These are phyloP conservation scores for Euryodendron excelsum DNA, from an alignment of 148 eudicot genomes.

Conservation along the genomic window DNA sequence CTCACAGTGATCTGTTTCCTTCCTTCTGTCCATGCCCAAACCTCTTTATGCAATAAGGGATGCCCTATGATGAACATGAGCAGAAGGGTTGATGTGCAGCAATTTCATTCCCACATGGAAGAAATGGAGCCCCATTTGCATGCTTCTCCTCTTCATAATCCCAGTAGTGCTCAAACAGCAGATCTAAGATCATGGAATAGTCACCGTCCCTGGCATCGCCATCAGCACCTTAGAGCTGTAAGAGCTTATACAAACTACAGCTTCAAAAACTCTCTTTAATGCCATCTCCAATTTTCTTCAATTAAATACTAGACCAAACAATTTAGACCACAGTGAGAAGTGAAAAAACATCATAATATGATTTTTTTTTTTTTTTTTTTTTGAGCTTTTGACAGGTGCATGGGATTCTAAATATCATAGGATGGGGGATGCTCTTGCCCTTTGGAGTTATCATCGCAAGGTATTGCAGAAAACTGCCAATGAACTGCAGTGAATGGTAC, in stretches of 20 bases:
- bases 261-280: background rate
- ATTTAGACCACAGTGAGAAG: too few relatives aligned
- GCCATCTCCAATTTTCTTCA: too few relatives aligned
- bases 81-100: background rate
- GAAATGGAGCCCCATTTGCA: background rate
- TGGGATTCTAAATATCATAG: slow-evolving; percentile 19
- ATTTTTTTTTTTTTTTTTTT: too few relatives aligned
- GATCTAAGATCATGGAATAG: background rate
- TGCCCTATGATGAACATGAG: background rate
- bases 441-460: slow-evolving; percentile 7
- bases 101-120: background rate
- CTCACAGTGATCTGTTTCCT: background rate
- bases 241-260: background rate
- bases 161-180: background rate
- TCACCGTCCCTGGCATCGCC: background rate
- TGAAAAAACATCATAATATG: too few relatives aligned
- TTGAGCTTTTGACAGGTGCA: slow-evolving; percentile 10
- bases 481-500: slow-evolving; percentile 14
- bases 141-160: background rate
- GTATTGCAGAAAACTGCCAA: slow-evolving; percentile 1
- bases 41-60: background rate
- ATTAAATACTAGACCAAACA: too few relatives aligned
- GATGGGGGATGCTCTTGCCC: slow-evolving; percentile 18
- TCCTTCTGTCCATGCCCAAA: background rate
- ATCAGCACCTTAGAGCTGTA: background rate